Percentiles rank a stretch among this genome's conserved stretches.
Evolutionary conservation across 495 filamentous ascomycete species (phyloP).

Genomic region (Sordaria brevicollis): DNA sequence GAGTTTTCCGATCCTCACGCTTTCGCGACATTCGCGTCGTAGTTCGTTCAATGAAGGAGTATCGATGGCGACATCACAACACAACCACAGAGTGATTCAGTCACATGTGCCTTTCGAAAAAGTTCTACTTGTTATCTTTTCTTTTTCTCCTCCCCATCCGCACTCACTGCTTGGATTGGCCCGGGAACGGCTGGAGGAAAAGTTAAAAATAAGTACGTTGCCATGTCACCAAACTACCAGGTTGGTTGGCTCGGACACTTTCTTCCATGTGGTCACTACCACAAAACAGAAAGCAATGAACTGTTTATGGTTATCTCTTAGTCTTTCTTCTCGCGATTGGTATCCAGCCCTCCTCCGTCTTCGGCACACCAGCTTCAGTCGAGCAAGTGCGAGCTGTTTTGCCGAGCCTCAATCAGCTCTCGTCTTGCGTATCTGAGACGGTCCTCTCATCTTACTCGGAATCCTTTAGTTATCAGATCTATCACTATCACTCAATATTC

Average conservation of each 20-base stretch:
- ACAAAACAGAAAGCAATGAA: background rate
- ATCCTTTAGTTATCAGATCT: background rate
- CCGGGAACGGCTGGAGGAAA: background rate
- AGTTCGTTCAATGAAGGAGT: background rate
- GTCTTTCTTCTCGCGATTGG: background rate
- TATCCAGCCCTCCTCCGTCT: background rate
- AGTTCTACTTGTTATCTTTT: background rate
- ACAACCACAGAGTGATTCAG: background rate
- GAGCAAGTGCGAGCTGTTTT: background rate
- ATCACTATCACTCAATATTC: background rate
- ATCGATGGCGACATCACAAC: background rate
- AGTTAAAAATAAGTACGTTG: background rate
- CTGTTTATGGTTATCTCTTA: background rate
- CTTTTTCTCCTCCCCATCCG: background rate
- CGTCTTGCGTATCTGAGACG: background rate
- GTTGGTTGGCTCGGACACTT: background rate
- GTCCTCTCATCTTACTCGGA: background rate
- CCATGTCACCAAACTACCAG: background rate
- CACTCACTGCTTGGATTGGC: background rate
- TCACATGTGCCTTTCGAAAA: background rate
- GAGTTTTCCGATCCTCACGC: no score
- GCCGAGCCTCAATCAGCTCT: background rate
- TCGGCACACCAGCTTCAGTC: background rate
- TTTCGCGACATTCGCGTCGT: background rate
- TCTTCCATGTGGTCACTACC: background rate